Percentiles rank a stretch among this genome's conserved stretches.
Evolutionary conservation across 2,329 filamentous ascomycete species (phyloP).

Genomic region (Xylariaceae sp.): DNA sequence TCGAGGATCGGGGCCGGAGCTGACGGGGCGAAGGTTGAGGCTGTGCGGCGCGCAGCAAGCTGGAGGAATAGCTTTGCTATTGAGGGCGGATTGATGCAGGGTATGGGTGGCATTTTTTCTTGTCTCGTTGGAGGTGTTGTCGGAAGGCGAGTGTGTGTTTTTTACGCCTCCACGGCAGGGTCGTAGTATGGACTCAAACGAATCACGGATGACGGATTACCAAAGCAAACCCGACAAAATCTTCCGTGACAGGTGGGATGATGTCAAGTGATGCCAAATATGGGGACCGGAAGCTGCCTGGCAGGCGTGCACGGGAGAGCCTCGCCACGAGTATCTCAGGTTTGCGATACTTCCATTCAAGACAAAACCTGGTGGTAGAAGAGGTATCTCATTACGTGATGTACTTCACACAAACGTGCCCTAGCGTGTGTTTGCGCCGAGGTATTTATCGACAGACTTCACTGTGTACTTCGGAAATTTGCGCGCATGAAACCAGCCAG

Average conservation of each 20-base stretch:
- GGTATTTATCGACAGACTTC: not conserved
- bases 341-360: not conserved
- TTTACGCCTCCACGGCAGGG: slow-evolving; percentile 9
- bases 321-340: no score
- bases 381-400: not conserved
- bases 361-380: no score
- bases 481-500: not conserved
- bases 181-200: no score
- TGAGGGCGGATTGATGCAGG: slow-evolving; percentile 36
- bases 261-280: slow-evolving; percentile 23
- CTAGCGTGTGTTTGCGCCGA: not conserved
- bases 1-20: slow-evolving; percentile 34
- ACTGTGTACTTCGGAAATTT: not conserved
- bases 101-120: slow-evolving; percentile 22
- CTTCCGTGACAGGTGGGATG: slow-evolving; percentile 19
- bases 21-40: slow-evolving; percentile 16
- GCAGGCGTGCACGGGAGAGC: no score
- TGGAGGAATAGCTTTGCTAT: slow-evolving; percentile 32
- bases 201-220: no score
- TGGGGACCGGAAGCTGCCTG: not conserved
- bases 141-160: slow-evolving; percentile 15
- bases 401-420: not conserved
- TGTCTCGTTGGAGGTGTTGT: not conserved
- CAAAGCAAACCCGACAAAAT: no score
- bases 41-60: slow-evolving; percentile 24